These are phyloP conservation scores for Silene coronaria DNA, from an alignment of 179 eudicot genomes.

Conservation along the genomic window DNA sequence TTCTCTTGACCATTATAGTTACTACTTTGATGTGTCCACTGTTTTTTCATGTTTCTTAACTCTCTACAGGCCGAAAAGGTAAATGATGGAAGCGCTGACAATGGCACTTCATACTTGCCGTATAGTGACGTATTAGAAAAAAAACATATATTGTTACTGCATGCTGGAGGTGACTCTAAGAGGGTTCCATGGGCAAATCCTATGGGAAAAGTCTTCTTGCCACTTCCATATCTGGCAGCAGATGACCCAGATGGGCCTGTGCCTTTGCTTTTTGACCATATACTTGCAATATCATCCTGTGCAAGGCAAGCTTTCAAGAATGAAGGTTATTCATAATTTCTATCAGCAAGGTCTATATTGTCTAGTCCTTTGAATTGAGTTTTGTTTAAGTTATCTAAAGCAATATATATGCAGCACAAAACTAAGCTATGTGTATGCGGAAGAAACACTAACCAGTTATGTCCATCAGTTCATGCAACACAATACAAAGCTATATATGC, in stretches of 20 bases:
- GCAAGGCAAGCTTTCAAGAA: conserved; percentile 92
- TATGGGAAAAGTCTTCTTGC: conserved; percentile 97
- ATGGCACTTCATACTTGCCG: conserved; percentile 33
- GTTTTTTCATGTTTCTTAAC: conserved; percentile 11
- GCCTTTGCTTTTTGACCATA: conserved; percentile 95
- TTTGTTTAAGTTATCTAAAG: background rate
- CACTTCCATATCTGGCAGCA: conserved; percentile 88
- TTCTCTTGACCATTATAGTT: background rate
- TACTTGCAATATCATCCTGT: conserved; percentile 92
- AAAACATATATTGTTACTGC: conserved; percentile 82
- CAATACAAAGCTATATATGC: background rate
- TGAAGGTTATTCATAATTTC: conserved; percentile 54
- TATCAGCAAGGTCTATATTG: conserved; percentile 9
- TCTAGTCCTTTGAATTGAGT: background rate
- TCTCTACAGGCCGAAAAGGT: conserved; percentile 46
- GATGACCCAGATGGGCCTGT: conserved; percentile 99
- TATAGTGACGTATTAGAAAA: conserved; percentile 48
- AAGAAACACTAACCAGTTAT: no score
- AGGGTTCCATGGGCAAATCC: conserved; percentile 99
- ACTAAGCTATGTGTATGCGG: background rate
- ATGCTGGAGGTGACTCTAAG: conserved; percentile 99
- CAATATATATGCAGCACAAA: background rate
- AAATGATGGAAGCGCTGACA: conserved; percentile 25
- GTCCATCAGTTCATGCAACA: background rate
- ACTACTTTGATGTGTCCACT: background rate